Conservation (phyloP, 805 yeast genomes). For the Candida vaughaniae region DNA sequence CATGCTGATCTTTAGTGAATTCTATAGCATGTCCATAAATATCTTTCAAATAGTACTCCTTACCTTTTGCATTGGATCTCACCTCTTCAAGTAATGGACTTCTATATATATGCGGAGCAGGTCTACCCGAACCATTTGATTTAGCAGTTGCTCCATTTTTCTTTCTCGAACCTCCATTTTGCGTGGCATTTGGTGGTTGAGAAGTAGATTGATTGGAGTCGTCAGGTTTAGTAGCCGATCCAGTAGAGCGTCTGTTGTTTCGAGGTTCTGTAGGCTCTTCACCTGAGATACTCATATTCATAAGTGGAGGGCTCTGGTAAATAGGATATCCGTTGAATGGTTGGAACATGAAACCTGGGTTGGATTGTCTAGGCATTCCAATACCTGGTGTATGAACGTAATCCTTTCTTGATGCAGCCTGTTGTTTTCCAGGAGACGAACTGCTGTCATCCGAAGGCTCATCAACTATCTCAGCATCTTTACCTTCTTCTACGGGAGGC, state of each 20-base stretch:
- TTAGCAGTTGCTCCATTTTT: slow-evolving; percentile 1
- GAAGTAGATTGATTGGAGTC: background rate
- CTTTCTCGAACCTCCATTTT: slow-evolving; percentile 12
- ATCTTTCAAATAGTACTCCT: slow-evolving; percentile 63
- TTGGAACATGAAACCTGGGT: slow-evolving; percentile 44
- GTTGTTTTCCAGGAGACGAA: background rate
- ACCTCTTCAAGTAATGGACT: slow-evolving; percentile 85
- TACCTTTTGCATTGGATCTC: slow-evolving; percentile 60
- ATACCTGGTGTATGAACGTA: slow-evolving; percentile 19
- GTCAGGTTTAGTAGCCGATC: background rate
- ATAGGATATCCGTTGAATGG: slow-evolving; percentile 50
- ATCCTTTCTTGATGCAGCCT: slow-evolving; percentile 1
- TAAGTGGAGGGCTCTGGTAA: slow-evolving; percentile 23
- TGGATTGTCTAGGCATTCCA: slow-evolving; percentile 36
- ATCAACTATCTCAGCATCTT: background rate
- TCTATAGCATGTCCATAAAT: slow-evolving; percentile 86
- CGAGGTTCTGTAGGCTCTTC: slow-evolving; percentile 5
- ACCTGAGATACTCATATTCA: slow-evolving; percentile 7
- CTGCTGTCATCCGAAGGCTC: background rate
- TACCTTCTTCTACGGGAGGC: no score
- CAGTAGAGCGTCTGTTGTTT: background rate
- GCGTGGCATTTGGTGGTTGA: background rate
- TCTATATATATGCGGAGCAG: slow-evolving; percentile 55
- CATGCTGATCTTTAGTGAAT: slow-evolving; percentile 94
- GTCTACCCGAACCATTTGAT: slow-evolving; percentile 17